phyloP scores from a whole-genome alignment of 2,329 filamentous ascomycete species.

The Penicillium hordei region DNA sequence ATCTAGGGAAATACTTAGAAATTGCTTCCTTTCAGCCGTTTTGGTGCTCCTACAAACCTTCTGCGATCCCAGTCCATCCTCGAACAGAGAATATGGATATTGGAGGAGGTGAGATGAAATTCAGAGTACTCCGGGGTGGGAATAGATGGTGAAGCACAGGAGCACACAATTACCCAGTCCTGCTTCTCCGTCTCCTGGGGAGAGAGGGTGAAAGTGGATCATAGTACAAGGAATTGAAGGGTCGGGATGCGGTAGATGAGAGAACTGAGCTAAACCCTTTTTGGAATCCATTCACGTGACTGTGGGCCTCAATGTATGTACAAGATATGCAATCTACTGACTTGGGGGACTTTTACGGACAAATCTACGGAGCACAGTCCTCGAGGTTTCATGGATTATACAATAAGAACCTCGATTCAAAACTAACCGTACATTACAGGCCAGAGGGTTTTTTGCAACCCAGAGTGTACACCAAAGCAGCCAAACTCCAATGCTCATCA shows the following conservation, averaged over 20 bases:
- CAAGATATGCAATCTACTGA: not conserved
- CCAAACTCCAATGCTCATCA: constrained; percentile 7
- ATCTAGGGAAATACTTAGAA: constrained; percentile 28
- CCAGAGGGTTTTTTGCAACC: not conserved
- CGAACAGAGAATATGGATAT: not conserved
- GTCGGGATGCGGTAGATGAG: not conserved
- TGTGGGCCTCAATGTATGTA: not conserved
- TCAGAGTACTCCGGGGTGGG: not conserved
- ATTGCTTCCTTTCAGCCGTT: not conserved
- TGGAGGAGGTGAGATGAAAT: not conserved
- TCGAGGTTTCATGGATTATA: not conserved
- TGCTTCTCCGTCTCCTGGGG: not conserved
- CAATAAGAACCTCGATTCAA: not conserved
- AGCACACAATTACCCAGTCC: not conserved
- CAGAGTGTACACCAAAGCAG: not conserved
- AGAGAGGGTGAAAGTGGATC: not conserved
- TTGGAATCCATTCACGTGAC: not conserved
- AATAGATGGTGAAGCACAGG: not conserved
- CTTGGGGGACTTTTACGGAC: not conserved
- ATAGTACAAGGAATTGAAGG: constrained; percentile 1
- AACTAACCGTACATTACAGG: constrained; percentile 2
- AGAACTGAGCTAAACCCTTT: not conserved
- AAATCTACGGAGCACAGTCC: not conserved
- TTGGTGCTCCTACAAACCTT: constrained; percentile 36
- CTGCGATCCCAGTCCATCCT: constrained; percentile 46